Evolutionary conservation across 306 rosid genomes (phyloP).

Genomic region (Begonia peltatifolia): DNA sequence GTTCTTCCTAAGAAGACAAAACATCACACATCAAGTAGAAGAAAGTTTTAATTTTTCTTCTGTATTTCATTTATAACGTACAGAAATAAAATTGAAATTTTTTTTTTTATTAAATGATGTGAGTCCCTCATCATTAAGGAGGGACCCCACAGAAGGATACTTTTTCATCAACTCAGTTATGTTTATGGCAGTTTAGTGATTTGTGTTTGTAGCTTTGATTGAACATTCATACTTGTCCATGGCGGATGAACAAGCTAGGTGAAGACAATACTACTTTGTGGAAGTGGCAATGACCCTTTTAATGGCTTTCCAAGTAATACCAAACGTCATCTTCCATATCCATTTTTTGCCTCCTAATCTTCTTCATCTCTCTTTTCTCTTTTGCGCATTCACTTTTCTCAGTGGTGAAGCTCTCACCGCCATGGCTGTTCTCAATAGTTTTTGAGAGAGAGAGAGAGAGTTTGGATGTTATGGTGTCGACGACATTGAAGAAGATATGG

Average conservation of each 20-base stretch:
- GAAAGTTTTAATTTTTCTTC: no score
- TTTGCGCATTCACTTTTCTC: not conserved
- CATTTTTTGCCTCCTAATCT: constrained; percentile 3
- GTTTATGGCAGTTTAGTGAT: not conserved
- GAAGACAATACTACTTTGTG: constrained; percentile 4
- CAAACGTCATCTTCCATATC: constrained; percentile 4
- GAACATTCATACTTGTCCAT: not conserved
- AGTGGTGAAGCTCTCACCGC: not conserved
- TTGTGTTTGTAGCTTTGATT: not conserved
- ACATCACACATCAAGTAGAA: no score
- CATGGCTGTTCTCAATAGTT: not conserved
- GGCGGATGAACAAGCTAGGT: constrained; percentile 3
- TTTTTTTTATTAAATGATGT: no score
- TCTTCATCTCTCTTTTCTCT: constrained; percentile 1
- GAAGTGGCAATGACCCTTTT: not conserved
- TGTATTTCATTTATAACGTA: no score
- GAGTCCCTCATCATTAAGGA: no score
- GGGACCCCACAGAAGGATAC: not conserved
- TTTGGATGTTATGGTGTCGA: no score
- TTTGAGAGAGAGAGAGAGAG: not conserved
- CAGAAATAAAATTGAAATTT: no score
- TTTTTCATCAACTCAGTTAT: no score
- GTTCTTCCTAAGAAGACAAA: no score
- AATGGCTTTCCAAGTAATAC: constrained; percentile 3
- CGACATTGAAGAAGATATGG: not conserved